Conservation (phyloP, 148 eudicot species). For the Rhododendron ovatum region DNA sequence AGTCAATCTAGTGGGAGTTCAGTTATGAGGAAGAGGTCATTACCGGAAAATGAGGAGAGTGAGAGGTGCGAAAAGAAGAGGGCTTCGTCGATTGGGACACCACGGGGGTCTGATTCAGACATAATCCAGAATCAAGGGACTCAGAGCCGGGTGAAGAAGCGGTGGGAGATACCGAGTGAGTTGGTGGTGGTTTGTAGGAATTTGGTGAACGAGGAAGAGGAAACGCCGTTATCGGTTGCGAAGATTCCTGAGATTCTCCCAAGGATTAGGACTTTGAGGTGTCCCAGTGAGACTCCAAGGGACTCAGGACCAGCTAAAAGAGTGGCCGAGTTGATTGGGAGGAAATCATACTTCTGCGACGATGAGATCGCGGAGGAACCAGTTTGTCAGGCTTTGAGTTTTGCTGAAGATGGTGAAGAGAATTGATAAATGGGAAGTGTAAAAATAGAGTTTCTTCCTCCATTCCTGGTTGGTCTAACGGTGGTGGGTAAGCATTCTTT, state of each 20-base stretch:
- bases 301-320: conserved; percentile 80
- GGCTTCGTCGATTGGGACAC: conserved; percentile 46
- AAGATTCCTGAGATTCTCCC: conserved; percentile 53
- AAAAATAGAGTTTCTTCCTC: neutral
- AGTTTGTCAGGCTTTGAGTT: conserved; percentile 55
- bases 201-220: conserved; percentile 26
- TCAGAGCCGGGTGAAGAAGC: conserved; percentile 54
- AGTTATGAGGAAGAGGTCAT: conserved; percentile 65
- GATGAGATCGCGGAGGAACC: conserved; percentile 31
- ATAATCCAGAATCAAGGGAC: conserved; percentile 12
- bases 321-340: conserved; percentile 59
- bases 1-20: conserved; percentile 49
- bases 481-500: conserved; percentile 12
- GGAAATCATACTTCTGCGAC: conserved; percentile 41
- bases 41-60: conserved; percentile 63
- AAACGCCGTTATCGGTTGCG: conserved; percentile 26
- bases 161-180: conserved; percentile 57
- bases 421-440: neutral
- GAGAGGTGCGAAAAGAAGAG: conserved; percentile 63
- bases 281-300: conserved; percentile 49
- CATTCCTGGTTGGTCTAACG: neutral
- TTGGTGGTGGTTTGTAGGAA: conserved; percentile 25
- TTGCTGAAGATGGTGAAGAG: conserved; percentile 39
- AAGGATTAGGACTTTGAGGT: conserved; percentile 41
- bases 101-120: conserved; percentile 20